Evolutionary conservation across 495 filamentous ascomycete species (phyloP).

Genomic region (Penicillium salamii): DNA sequence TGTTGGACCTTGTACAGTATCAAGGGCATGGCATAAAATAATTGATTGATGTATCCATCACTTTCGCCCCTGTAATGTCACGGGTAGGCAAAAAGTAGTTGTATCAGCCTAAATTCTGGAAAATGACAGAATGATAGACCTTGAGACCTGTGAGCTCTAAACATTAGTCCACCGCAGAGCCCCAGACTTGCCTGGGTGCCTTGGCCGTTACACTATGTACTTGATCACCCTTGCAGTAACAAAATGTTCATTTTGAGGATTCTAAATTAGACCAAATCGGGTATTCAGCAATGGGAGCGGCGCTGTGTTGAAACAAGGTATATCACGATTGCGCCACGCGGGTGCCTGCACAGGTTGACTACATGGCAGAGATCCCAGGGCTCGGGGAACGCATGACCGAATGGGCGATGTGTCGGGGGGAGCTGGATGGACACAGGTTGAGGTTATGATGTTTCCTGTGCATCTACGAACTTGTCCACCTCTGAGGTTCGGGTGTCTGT

Average conservation of each 20-base stretch:
- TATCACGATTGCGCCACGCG: slow-evolving; percentile 6
- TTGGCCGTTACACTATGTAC: background rate
- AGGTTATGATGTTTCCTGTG: slow-evolving; percentile 34
- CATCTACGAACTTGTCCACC: slow-evolving; percentile 60
- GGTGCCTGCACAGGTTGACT: slow-evolving; percentile 26
- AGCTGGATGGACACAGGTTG: slow-evolving; percentile 1
- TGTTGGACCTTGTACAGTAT: slow-evolving; percentile 3
- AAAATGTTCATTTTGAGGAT: slow-evolving; percentile 3
- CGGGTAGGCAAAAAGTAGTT: too few relatives aligned
- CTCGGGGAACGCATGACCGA: background rate
- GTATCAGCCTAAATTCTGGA: too few relatives aligned
- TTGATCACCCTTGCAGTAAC: background rate
- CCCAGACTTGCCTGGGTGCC: too few relatives aligned
- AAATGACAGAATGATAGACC: too few relatives aligned
- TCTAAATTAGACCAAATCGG: slow-evolving; percentile 29
- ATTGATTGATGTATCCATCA: background rate
- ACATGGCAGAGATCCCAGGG: slow-evolving; percentile 2
- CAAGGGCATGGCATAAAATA: background rate
- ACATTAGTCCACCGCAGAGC: too few relatives aligned
- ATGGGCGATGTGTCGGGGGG: background rate
- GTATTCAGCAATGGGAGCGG: slow-evolving; percentile 38
- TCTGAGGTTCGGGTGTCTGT: slow-evolving; percentile 48
- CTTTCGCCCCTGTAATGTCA: too few relatives aligned
- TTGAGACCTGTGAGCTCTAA: too few relatives aligned
- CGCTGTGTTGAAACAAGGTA: slow-evolving; percentile 23